phyloP scores from a whole-genome alignment of 768 basidiomycete genomes.

The Multifurca ochricompacta region DNA sequence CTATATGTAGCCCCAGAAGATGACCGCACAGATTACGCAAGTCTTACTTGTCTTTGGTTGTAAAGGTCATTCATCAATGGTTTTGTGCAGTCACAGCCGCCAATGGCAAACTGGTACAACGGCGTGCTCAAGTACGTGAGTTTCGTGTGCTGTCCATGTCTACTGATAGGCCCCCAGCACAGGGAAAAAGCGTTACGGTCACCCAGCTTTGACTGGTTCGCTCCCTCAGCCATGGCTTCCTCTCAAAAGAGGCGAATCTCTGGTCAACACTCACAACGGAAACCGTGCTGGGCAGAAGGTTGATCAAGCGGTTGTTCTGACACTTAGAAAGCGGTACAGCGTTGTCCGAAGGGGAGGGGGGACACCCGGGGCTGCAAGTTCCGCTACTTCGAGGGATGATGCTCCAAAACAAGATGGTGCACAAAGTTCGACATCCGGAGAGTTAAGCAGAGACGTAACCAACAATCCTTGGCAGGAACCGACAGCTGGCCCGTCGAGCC shows the following conservation, averaged over 20 bases:
- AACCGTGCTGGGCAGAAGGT: slow-evolving; percentile 31
- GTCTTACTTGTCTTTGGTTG: slow-evolving; percentile 19
- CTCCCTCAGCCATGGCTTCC: slow-evolving; percentile 95
- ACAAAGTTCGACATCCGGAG: slow-evolving; percentile 5
- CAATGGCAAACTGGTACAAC: slow-evolving; percentile 91
- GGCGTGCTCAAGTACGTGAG: slow-evolving; percentile 76
- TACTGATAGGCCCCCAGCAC: slow-evolving; percentile 43
- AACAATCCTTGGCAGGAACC: slow-evolving; percentile 63
- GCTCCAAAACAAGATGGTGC: slow-evolving; percentile 16
- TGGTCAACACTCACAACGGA: slow-evolving; percentile 49
- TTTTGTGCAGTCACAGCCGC: slow-evolving; percentile 73
- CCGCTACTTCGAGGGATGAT: slow-evolving; percentile 3
- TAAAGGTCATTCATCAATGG: slow-evolving; percentile 1
- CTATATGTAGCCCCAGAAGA: slow-evolving; percentile 94
- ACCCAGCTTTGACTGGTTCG: slow-evolving; percentile 89
- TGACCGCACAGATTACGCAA: slow-evolving; percentile 81
- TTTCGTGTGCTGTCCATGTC: slow-evolving; percentile 13
- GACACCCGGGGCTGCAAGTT: background rate
- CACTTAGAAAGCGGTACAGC: slow-evolving; percentile 66
- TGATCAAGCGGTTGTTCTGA: slow-evolving; percentile 69
- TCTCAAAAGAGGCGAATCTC: slow-evolving; percentile 70
- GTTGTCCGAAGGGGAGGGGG: slow-evolving; percentile 34
- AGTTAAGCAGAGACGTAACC: slow-evolving; percentile 1
- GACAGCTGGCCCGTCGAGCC: slow-evolving; percentile 28
- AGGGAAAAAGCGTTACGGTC: slow-evolving; percentile 90